Evolutionary conservation across 2,329 filamentous ascomycete genomes (phyloP).

Genomic region (Fusarium haematococcum): DNA sequence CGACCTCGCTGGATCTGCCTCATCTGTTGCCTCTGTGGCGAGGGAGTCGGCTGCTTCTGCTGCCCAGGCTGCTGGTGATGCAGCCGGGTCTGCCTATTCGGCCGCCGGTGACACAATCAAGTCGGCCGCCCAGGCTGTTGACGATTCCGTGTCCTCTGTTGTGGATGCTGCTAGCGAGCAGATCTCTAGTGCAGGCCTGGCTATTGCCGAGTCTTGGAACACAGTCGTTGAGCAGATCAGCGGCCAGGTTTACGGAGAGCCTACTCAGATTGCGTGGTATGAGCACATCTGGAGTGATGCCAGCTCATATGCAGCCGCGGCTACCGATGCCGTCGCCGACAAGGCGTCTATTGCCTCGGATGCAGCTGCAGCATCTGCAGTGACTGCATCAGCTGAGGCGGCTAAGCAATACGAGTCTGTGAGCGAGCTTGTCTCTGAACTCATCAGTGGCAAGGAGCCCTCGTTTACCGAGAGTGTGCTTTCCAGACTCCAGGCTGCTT

Average conservation of each 20-base stretch:
- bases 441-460: slow-evolving; percentile 81
- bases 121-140: slow-evolving; percentile 53
- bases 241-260: slow-evolving; percentile 76
- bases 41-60: slow-evolving; percentile 59
- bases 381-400: slow-evolving; percentile 71
- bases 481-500: slow-evolving; percentile 76
- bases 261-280: slow-evolving; percentile 69
- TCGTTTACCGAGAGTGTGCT: slow-evolving; percentile 86
- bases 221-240: slow-evolving; percentile 71
- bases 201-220: slow-evolving; percentile 55
- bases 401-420: slow-evolving; percentile 76
- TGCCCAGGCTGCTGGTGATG: slow-evolving; percentile 61
- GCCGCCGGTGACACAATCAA: slow-evolving; percentile 59
- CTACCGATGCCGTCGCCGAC: slow-evolving; percentile 59
- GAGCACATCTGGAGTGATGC: slow-evolving; percentile 60
- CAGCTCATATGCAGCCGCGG: slow-evolving; percentile 69
- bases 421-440: slow-evolving; percentile 78
- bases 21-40: slow-evolving; percentile 63
- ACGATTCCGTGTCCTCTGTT: slow-evolving; percentile 54
- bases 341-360: slow-evolving; percentile 52
- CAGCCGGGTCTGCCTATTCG: slow-evolving; percentile 59
- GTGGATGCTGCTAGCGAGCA: slow-evolving; percentile 60
- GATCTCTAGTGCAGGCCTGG: slow-evolving; percentile 51
- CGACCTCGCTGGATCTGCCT: slow-evolving; percentile 59
- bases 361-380: slow-evolving; percentile 65